Evolutionary conservation across 176 grass and related monocot species (phyloP).

Genomic region (Carex cristatella): DNA sequence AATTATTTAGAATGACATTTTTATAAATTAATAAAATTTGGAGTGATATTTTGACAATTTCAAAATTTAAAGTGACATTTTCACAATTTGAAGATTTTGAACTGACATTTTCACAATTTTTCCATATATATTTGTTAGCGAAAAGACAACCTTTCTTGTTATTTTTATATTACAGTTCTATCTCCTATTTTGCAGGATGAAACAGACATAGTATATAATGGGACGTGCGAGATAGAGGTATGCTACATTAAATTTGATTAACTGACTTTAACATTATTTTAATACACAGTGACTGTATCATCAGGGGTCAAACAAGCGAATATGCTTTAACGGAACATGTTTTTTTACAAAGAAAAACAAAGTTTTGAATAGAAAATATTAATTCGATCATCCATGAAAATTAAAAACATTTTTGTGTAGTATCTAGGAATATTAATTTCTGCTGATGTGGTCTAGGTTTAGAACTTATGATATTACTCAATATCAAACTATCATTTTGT

Average conservation of each 20-base stretch:
- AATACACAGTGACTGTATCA: not conserved
- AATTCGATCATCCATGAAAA: not conserved
- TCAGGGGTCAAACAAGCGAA: not conserved
- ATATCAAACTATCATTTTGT: too few species aligned
- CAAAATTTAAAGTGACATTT: too few species aligned
- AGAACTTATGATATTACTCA: too few species aligned
- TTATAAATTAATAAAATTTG: too few species aligned
- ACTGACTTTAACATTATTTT: not conserved
- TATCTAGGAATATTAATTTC: too few species aligned
- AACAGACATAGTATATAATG: not conserved
- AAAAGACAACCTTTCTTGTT: not conserved
- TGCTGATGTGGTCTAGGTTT: too few species aligned
- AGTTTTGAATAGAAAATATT: not conserved
- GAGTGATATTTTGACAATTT: too few species aligned
- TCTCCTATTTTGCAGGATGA: not conserved
- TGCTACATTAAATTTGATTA: not conserved
- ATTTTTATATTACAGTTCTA: not conserved
- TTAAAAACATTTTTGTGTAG: not conserved
- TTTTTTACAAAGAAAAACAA: not conserved
- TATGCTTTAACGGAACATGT: not conserved
- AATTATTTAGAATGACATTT: too few species aligned
- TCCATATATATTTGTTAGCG: too few species aligned
- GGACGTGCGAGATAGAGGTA: not conserved
- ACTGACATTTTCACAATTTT: too few species aligned
- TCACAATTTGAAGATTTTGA: too few species aligned